These are phyloP conservation scores for Dendryphion nanum DNA, from an alignment of 2,329 filamentous ascomycete genomes.

Conservation along the genomic window DNA sequence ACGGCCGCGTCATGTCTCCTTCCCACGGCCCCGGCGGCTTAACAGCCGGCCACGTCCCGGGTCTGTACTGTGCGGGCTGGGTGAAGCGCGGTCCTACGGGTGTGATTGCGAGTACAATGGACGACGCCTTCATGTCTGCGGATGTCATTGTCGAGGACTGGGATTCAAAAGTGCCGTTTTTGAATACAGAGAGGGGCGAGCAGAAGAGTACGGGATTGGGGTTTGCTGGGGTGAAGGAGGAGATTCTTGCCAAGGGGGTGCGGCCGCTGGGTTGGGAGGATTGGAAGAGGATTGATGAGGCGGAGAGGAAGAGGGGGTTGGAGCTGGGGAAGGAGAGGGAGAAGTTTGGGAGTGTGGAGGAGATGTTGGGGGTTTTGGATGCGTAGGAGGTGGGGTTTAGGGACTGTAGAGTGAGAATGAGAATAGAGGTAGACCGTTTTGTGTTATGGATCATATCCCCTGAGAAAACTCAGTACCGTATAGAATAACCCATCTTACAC, in stretches of 20 bases:
- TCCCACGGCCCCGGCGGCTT: conserved; percentile 36
- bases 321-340: conserved; percentile 74
- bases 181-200: conserved; percentile 42
- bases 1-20: conserved; percentile 65
- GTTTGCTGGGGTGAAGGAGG: conserved; percentile 72
- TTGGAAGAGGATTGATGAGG: conserved; percentile 82
- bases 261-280: conserved; percentile 75
- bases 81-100: conserved; percentile 93
- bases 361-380: conserved; percentile 50
- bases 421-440: too few species aligned
- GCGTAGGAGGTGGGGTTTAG: too few species aligned
- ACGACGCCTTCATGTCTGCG: conserved; percentile 86
- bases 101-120: conserved; percentile 94
- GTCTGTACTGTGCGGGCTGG: conserved; percentile 93
- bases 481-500: too few species aligned
- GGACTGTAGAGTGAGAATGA: too few species aligned
- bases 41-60: conserved; percentile 57
- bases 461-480: too few species aligned
- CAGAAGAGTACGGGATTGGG: conserved; percentile 52
- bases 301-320: conserved; percentile 67
- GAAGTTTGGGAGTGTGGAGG: conserved; percentile 57
- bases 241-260: conserved; percentile 56
- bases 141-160: conserved; percentile 83
- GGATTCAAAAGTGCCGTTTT: conserved; percentile 49
- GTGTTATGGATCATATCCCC: too few species aligned